phyloP scores from a whole-genome alignment of 2,329 filamentous ascomycete species.

The Colletotrichum tropicicola region DNA sequence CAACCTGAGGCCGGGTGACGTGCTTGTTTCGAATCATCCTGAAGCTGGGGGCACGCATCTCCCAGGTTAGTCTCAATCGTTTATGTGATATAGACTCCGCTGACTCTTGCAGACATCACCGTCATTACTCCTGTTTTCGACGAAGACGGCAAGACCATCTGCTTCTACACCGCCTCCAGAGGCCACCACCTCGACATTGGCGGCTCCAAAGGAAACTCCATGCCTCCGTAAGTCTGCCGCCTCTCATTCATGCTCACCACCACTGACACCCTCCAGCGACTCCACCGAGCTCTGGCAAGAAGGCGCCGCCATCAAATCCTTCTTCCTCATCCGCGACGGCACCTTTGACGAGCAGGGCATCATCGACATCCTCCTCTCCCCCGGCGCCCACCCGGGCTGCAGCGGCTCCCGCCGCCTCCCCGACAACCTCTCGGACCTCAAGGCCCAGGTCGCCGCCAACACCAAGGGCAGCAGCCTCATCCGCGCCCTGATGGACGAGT shows the following conservation, averaged over 20 bases:
- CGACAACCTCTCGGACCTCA: conserved; percentile 87
- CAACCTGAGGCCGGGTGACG: conserved; percentile 43
- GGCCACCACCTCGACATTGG: conserved; percentile 79
- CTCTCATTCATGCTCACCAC: no score
- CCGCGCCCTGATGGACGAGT: conserved; percentile 75
- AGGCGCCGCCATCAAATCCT: conserved; percentile 70
- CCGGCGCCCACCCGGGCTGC: conserved; percentile 82
- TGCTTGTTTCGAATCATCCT: conserved; percentile 44
- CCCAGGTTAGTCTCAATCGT: no score
- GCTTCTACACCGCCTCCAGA: conserved; percentile 68
- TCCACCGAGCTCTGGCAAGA: conserved; percentile 73
- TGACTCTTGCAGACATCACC: conserved; percentile 49
- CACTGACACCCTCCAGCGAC: no score
- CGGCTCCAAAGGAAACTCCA: conserved; percentile 63
- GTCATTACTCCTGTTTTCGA: conserved; percentile 46
- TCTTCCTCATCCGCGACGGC: conserved; percentile 79
- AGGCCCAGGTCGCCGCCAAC: conserved; percentile 88
- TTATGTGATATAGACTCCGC: no score
- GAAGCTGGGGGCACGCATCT: conserved; percentile 48
- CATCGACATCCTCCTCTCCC: conserved; percentile 73
- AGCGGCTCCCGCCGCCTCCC: conserved; percentile 80
- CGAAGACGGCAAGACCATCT: conserved; percentile 47
- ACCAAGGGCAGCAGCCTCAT: conserved; percentile 85
- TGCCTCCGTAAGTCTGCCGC: no score
- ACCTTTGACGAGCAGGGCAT: conserved; percentile 82